Evolutionary conservation across 2,329 filamentous ascomycete species (phyloP), one percentile per base, ranked within the genome.

Genomic region (Exophiala alcalophila): DNA sequence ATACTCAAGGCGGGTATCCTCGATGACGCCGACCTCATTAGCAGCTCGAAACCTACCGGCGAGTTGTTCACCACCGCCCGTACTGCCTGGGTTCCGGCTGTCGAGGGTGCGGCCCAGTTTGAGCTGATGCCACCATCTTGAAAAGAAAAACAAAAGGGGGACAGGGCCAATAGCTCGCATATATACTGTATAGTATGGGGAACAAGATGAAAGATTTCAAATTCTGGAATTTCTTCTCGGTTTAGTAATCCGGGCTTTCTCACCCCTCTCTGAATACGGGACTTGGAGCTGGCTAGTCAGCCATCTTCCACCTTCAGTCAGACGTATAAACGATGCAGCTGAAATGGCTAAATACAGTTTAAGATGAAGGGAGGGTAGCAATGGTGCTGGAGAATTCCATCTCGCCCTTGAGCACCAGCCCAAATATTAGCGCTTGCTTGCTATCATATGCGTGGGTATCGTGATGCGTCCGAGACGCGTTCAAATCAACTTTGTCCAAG

Each of bases 1-100:
- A 46, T 66, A 32, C 32, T 66, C 30, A 60, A 64, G 40, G 64
- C 62, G 1, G 65, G 63, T 5, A 59, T 66, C 4, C 52, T 66
- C 12, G 63, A 66, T 52, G 58, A 66, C 25, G 26, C 51, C 15
- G 35, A 36, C 5, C 19, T 60, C 21, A 32, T 66, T 47, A 54
- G 61, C 49, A 35, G 54, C 31, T 40, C 34, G 8, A 62, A 57
- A 37, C 64, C 63, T 1, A 34, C 52, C 20, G 55, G 35, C 9
- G 64, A 67, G 47, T 32, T 66, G 20, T 67, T 57, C 36, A 57
- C 52, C 5, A 27, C 34, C 15, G 32, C 44, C 30, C 41, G 52
- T 2, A 37, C 51, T 25, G 39, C 39, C 4, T 52, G 50, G 45
- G 45, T 52, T 15, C 11, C 42, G 8, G 27, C 21, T 8, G 3